phyloP scores from a whole-genome alignment of 148 eudicot species.

The Euryodendron excelsum region DNA sequence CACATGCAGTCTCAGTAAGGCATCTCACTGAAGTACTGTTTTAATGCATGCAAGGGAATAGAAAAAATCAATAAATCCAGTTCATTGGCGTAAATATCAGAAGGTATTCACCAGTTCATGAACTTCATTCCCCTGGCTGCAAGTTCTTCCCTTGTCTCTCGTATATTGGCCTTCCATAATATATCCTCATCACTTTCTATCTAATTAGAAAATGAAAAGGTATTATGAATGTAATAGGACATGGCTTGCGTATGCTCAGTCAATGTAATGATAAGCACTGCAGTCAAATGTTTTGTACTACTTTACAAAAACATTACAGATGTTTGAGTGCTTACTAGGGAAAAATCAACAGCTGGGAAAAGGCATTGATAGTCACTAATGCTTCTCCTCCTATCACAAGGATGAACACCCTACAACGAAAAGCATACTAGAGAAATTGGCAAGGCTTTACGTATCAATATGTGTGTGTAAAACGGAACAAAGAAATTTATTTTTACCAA shows the following conservation, averaged over 20 bases:
- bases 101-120: conserved; percentile 63
- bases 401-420: conserved; percentile 86
- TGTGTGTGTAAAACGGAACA: neutral
- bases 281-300: neutral
- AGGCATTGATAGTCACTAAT: conserved; percentile 67
- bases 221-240: neutral
- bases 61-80: conserved; percentile 1
- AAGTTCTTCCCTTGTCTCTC: conserved; percentile 85
- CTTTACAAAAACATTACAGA: conserved; percentile 9
- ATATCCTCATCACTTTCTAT: conserved; percentile 85
- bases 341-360: conserved; percentile 91
- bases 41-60: neutral
- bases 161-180: conserved; percentile 72
- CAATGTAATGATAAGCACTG: neutral
- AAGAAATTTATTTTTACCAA: neutral
- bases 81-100: neutral
- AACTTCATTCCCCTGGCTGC: conserved; percentile 79
- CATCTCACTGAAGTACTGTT: neutral
- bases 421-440: conserved; percentile 12
- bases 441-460: neutral
- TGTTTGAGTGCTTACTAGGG: conserved; percentile 47
- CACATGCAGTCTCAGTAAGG: neutral
- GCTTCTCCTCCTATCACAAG: conserved; percentile 85
- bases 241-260: neutral
- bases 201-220: conserved; percentile 34